These are phyloP conservation scores for Parastagonospora nodorum DNA, from an alignment of 2,329 filamentous ascomycete species.

Conservation along the genomic window DNA sequence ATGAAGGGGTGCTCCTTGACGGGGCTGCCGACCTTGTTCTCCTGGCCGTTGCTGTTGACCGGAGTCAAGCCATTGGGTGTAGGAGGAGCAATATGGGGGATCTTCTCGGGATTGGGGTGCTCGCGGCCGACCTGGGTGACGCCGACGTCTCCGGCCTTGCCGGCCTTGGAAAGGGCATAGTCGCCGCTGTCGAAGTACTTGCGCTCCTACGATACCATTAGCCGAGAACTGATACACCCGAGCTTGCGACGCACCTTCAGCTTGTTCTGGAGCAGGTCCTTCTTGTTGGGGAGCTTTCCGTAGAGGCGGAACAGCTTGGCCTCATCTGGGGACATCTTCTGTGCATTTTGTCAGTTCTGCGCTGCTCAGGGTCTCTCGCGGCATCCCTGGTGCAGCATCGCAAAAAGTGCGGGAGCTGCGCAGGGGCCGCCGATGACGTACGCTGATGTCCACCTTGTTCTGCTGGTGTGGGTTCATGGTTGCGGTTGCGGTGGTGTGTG, in stretches of 20 bases:
- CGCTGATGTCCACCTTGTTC: conserved; percentile 97
- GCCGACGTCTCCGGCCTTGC: conserved; percentile 92
- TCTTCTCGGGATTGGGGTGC: conserved; percentile 93
- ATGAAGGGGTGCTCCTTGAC: conserved; percentile 90
- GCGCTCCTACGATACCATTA: conserved; percentile 66
- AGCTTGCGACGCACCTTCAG: conserved; percentile 67
- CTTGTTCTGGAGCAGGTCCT: conserved; percentile 96
- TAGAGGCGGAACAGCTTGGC: conserved; percentile 96
- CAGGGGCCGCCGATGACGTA: conserved; percentile 58
- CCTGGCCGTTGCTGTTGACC: conserved; percentile 42
- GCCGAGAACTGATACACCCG: neutral
- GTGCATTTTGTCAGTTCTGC: conserved; percentile 28
- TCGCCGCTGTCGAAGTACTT: conserved; percentile 97
- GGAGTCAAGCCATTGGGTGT: conserved; percentile 48
- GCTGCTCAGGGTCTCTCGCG: neutral
- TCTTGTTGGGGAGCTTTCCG: conserved; percentile 95
- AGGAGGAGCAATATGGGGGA: conserved; percentile 82
- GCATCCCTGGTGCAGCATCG: conserved; percentile 5
- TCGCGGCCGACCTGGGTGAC: conserved; percentile 92
- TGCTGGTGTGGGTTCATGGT: conserved; percentile 94
- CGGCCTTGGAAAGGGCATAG: conserved; percentile 95
- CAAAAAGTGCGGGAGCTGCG: conserved; percentile 9
- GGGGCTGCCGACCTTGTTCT: conserved; percentile 68
- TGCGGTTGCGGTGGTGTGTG: conserved; percentile 16
- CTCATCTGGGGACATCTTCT: conserved; percentile 94